Conservation (phyloP, 306 rosid species). For the Cicer chorassanicum region DNA sequence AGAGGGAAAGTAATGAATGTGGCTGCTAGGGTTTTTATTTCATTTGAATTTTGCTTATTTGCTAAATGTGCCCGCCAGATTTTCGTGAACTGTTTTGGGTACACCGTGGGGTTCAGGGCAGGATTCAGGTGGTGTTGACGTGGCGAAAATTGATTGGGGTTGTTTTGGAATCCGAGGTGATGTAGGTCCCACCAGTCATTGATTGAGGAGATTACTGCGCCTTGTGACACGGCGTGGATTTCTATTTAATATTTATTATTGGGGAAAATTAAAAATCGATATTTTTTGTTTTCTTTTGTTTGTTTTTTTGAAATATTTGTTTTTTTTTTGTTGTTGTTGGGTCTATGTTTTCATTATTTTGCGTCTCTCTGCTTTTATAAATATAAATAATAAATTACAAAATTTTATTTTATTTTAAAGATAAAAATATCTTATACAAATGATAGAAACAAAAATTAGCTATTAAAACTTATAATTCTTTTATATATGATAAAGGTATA, state of each 20-base stretch:
- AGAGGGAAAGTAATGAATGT: constrained; percentile 26
- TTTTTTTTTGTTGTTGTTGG: no score
- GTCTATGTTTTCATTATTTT: no score
- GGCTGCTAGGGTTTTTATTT: constrained; percentile 63
- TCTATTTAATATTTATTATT: constrained; percentile 13
- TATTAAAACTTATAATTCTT: no score
- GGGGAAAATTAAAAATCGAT: not conserved
- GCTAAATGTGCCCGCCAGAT: constrained; percentile 78
- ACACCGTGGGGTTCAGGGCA: constrained; percentile 36
- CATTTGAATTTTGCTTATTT: constrained; percentile 56
- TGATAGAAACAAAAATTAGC: no score
- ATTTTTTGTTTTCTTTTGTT: not conserved
- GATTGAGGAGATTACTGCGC: constrained; percentile 26
- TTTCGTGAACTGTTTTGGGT: constrained; percentile 44
- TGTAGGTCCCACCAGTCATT: constrained; percentile 19
- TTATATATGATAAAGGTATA: no score
- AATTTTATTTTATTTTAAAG: no score
- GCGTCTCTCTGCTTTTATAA: no score
- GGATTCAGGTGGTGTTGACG: constrained; percentile 16
- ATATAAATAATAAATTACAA: no score
- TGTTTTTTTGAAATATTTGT: not conserved
- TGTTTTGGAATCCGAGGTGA: constrained; percentile 1
- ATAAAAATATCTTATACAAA: no score
- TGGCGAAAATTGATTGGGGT: not conserved
- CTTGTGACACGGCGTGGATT: constrained; percentile 52